phyloP scores from a whole-genome alignment of 2,329 filamentous ascomycete genomes.

The Fusarium drepaniforme region DNA sequence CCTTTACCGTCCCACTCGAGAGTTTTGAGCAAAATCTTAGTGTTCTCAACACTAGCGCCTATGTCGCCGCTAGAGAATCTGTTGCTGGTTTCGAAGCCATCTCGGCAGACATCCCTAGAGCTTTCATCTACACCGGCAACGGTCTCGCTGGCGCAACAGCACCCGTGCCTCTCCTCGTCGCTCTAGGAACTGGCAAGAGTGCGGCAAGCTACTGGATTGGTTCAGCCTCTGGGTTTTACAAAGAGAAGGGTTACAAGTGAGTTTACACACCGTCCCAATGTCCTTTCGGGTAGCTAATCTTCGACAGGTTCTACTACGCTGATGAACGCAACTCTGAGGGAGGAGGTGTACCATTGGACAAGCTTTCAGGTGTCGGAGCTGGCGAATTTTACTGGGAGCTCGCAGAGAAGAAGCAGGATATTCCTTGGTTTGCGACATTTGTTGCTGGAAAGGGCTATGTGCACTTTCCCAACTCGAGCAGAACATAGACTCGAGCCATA shows the following conservation, averaged over 20 bases:
- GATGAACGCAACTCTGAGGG: not conserved
- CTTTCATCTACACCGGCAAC: not conserved
- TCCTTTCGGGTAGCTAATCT: not conserved
- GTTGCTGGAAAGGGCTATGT: conserved; percentile 20
- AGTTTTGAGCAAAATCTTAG: not conserved
- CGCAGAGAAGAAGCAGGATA: not conserved
- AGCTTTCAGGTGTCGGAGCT: not conserved
- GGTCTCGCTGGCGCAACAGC: not conserved
- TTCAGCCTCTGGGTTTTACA: not conserved
- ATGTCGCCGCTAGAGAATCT: not conserved
- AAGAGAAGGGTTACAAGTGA: not conserved
- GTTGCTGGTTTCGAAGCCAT: not conserved
- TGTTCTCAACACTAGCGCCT: not conserved
- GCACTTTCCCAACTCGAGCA: conserved; percentile 12
- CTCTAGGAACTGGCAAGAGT: not conserved
- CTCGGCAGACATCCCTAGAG: not conserved
- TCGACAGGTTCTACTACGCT: not conserved
- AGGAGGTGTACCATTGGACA: not conserved
- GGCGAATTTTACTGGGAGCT: not conserved
- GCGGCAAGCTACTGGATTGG: not conserved
- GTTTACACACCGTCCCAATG: not conserved
- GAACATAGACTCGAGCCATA: not conserved
- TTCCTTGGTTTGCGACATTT: conserved; percentile 22
- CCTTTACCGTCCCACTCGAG: not conserved
- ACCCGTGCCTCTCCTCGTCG: not conserved